Conservation (phyloP, 2,329 filamentous ascomycete genomes). For the Fusarium bactridioides region DNA sequence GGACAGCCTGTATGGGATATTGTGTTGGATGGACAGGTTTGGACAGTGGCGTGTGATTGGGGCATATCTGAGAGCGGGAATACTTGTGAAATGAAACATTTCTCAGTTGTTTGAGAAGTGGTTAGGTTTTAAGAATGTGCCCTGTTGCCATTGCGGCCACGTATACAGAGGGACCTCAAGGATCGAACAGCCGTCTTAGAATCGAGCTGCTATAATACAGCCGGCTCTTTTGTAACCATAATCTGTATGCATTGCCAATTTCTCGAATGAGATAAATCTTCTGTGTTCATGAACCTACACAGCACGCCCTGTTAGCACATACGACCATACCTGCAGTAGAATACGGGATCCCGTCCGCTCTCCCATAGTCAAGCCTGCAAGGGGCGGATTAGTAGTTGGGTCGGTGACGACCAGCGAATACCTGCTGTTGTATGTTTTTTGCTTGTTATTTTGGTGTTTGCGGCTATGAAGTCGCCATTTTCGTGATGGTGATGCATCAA, state of each 20-base stretch:
- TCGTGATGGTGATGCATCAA: not conserved
- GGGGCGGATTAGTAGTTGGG: not conserved
- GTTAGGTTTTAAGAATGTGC: not conserved
- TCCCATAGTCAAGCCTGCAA: not conserved
- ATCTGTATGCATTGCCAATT: not conserved
- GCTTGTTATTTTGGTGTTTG: not conserved
- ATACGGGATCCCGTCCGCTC: not conserved
- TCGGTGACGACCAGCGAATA: constrained; percentile 11
- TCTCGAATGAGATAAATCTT: too few species aligned
- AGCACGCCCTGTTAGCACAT: not conserved
- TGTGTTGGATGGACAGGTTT: constrained; percentile 44
- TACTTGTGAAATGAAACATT: not conserved
- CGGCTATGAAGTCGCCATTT: not conserved
- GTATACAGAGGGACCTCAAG: not conserved
- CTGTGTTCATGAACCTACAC: not conserved
- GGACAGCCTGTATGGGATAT: constrained; percentile 51
- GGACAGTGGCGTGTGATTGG: constrained; percentile 53
- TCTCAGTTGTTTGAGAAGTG: not conserved
- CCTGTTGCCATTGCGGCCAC: not conserved
- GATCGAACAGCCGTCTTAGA: not conserved
- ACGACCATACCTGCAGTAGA: constrained; percentile 20
- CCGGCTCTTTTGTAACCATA: not conserved
- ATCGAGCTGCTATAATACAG: not conserved
- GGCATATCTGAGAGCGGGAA: constrained; percentile 24
- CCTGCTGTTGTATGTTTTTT: constrained; percentile 23